phyloP scores from a whole-genome alignment of 768 basidiomycete genomes.

The Panaeolus cyanescens region DNA sequence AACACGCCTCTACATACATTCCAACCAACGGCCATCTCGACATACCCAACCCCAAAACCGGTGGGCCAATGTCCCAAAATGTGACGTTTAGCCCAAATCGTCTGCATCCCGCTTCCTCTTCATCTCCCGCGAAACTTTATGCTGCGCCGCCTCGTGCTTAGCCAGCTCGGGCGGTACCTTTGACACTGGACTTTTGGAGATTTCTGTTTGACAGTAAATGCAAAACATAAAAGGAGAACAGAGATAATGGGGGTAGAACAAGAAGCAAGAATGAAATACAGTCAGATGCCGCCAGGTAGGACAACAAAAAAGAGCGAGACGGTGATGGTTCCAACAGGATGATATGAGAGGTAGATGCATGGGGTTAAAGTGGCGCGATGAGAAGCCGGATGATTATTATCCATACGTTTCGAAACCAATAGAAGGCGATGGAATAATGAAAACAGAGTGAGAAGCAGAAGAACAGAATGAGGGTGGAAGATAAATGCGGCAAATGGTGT shows the following conservation, averaged over 20 bases:
- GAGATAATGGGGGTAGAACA: neutral
- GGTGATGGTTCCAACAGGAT: constrained; percentile 1
- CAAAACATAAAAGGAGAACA: neutral
- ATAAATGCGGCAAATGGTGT: neutral
- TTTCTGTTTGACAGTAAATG: constrained; percentile 52
- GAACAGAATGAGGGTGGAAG: neutral
- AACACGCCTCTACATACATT: neutral
- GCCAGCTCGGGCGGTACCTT: constrained; percentile 88
- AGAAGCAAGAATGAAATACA: neutral
- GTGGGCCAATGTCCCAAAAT: neutral
- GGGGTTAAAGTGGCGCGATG: neutral
- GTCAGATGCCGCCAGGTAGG: neutral
- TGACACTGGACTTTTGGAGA: constrained; percentile 90
- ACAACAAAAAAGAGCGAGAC: neutral
- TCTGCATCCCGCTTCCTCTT: constrained; percentile 90
- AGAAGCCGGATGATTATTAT: neutral
- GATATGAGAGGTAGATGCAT: neutral
- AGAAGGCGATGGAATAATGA: neutral
- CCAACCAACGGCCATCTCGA: neutral
- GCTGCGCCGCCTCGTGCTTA: constrained; percentile 89
- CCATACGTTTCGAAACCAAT: neutral
- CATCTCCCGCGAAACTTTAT: constrained; percentile 92
- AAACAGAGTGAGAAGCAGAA: neutral
- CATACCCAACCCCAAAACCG: neutral
- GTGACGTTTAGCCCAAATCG: constrained; percentile 52